These are phyloP conservation scores for Colletotrichum sidae DNA, from an alignment of 2,329 filamentous ascomycete genomes.

Conservation along the genomic window DNA sequence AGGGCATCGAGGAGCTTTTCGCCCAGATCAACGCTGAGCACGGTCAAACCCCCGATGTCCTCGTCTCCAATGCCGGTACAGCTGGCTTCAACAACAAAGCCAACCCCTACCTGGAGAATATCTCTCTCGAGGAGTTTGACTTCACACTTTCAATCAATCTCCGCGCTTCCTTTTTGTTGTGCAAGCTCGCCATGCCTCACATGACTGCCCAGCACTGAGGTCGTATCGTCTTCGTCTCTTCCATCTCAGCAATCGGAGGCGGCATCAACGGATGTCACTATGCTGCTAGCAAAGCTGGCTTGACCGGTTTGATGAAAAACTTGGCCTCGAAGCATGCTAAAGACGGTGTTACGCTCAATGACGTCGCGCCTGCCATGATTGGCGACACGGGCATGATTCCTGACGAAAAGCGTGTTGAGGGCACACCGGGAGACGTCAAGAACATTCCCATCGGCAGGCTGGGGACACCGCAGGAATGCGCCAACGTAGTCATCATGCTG, in stretches of 20 bases:
- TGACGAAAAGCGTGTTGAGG: slow-evolving; percentile 60
- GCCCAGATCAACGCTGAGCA: slow-evolving; percentile 64
- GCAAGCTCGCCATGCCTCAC: slow-evolving; percentile 68
- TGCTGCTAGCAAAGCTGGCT: slow-evolving; percentile 70
- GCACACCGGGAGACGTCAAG: slow-evolving; percentile 68
- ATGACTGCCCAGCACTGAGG: slow-evolving; percentile 73
- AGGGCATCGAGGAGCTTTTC: slow-evolving; percentile 66
- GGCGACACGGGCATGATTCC: slow-evolving; percentile 73
- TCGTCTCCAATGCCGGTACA: slow-evolving; percentile 72
- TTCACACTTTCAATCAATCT: slow-evolving; percentile 72
- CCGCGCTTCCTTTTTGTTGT: slow-evolving; percentile 70
- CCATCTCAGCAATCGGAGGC: slow-evolving; percentile 71
- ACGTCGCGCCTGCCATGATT: slow-evolving; percentile 77
- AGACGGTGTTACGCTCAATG: slow-evolving; percentile 73
- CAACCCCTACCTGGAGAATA: slow-evolving; percentile 67
- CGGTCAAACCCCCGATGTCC: slow-evolving; percentile 68
- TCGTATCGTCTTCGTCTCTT: slow-evolving; percentile 72
- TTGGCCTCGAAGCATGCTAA: slow-evolving; percentile 68
- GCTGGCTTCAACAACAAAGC: slow-evolving; percentile 64
- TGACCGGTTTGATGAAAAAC: slow-evolving; percentile 75
- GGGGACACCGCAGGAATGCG: slow-evolving; percentile 69
- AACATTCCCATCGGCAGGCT: slow-evolving; percentile 70
- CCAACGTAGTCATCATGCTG: slow-evolving; percentile 71
- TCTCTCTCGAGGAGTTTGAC: slow-evolving; percentile 73
- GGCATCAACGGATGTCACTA: slow-evolving; percentile 73